Evolutionary conservation across 495 filamentous ascomycete species (phyloP), one percentile per base, ranked within the genome.

Genomic region (Hypoxylon fuscum): DNA sequence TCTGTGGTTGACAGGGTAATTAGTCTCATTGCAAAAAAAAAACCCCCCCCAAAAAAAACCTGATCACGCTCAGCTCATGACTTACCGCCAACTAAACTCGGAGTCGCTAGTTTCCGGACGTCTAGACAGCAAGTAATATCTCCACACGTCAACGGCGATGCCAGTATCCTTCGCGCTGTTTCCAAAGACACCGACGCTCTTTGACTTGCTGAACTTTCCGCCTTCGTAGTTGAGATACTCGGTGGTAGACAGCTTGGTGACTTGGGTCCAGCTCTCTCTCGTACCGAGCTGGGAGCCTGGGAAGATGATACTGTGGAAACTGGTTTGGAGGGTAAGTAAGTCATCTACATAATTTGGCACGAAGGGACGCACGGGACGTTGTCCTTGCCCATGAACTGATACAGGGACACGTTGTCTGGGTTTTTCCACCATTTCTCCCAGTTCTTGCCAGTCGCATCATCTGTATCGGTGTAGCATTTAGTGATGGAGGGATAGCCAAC

Each of bases 321-420:
- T 59, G 40, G 35, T 53, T 58, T 40, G 20, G 46, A 35, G 29
- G 17, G 22, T 66, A 46, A 67, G 64, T 14, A 29, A n/a, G 7
- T 23, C 8, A 20, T 32, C 12, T 15, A 29, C 22, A 17, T 27
- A 12, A 37, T 1, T 41, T 18, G 21, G 15, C 17, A 27, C 22
- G n/a, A 5, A n/a, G 85, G 87, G 74, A 96, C 93, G 78, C 93
- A 97, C 18, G 90, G 90, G 9, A 96, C 91, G 61, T 98, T 98
- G 78, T 98, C 94, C 76, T 98, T 98, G 74, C 94, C 94, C 86
- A 98, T 88, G 83, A 98, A 98, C 74, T 98, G 95, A 74, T 95
- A 97, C 4, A 98, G 85, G 69, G 88, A 85, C 29, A 97, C 94
- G 34, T 96, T 80, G 18, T 94, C 87, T 5, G 92, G 91, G 73